Percentiles rank a stretch among this genome's conserved stretches.
Conservation (phyloP, 768 basidiomycete genomes). For the Psilocybe azurescens region DNA sequence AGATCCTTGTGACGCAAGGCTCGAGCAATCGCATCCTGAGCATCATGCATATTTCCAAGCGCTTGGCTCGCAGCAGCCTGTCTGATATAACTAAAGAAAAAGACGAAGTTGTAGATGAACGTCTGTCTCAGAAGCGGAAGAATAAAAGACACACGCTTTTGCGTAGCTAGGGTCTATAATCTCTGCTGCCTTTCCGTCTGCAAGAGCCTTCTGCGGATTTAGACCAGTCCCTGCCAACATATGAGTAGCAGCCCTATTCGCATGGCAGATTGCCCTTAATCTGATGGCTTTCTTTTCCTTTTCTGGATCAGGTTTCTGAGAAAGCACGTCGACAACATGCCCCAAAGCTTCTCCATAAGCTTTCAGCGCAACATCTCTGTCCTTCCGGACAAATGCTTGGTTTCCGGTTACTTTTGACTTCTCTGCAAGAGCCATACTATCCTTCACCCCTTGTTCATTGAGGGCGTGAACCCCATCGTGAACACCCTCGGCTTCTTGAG, state of each 20-base stretch:
- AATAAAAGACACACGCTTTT: conserved; percentile 33
- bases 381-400: conserved; percentile 29
- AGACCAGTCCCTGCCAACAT: conserved; percentile 31
- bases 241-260: conserved; percentile 38
- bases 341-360: conserved; percentile 37
- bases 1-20: conserved; percentile 31
- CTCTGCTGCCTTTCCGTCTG: conserved; percentile 35
- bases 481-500: conserved; percentile 34
- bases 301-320: conserved; percentile 30
- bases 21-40: conserved; percentile 30
- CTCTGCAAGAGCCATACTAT: conserved; percentile 28
- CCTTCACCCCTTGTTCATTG: conserved; percentile 30
- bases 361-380: conserved; percentile 30
- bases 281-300: conserved; percentile 29
- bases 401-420: conserved; percentile 31
- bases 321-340: conserved; percentile 25
- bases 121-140: background rate
- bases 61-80: conserved; percentile 34
- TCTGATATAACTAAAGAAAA: conserved; percentile 32
- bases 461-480: conserved; percentile 31
- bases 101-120: background rate
- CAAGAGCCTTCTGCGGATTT: conserved; percentile 34
- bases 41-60: conserved; percentile 25
- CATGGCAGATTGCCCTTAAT: conserved; percentile 33
- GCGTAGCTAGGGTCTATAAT: conserved; percentile 30